phyloP scores from a whole-genome alignment of 805 yeast species.

The Candida gorgasii region DNA sequence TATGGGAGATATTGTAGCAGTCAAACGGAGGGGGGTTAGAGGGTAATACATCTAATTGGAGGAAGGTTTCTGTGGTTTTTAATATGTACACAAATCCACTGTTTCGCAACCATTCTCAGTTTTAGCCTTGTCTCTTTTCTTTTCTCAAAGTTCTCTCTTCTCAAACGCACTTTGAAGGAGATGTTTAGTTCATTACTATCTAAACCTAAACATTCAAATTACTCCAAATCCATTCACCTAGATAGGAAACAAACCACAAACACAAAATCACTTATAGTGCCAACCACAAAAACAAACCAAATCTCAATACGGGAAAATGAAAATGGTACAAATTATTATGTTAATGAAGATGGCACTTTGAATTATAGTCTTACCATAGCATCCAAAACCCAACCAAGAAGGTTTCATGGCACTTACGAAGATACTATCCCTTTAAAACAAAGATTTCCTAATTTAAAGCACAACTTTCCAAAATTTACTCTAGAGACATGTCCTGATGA shows the following conservation, averaged over 20 bases:
- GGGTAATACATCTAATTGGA: no score
- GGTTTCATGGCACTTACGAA: constrained; percentile 49
- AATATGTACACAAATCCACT: neutral
- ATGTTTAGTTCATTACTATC: constrained; percentile 40
- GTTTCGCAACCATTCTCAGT: no score
- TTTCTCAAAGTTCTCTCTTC: neutral
- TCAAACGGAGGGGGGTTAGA: no score
- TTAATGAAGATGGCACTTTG: constrained; percentile 28
- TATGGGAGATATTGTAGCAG: no score
- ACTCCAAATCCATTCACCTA: constrained; percentile 14
- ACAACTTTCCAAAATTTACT: constrained; percentile 38
- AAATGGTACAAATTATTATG: constrained; percentile 17
- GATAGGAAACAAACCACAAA: neutral
- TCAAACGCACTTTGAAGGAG: no score
- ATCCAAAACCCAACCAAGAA: constrained; percentile 17
- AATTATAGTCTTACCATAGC: constrained; percentile 30
- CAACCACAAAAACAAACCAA: neutral
- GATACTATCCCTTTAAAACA: constrained; percentile 62
- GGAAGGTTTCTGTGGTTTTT: no score
- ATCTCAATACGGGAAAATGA: neutral
- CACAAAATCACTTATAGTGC: constrained; percentile 4
- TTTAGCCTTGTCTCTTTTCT: no score
- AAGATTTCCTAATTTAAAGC: constrained; percentile 37
- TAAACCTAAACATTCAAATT: constrained; percentile 29
- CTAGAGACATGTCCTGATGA: constrained; percentile 45